Base-by-base conservation (phyloP, 805 yeast species). In the Candida lessepsii region DNA sequence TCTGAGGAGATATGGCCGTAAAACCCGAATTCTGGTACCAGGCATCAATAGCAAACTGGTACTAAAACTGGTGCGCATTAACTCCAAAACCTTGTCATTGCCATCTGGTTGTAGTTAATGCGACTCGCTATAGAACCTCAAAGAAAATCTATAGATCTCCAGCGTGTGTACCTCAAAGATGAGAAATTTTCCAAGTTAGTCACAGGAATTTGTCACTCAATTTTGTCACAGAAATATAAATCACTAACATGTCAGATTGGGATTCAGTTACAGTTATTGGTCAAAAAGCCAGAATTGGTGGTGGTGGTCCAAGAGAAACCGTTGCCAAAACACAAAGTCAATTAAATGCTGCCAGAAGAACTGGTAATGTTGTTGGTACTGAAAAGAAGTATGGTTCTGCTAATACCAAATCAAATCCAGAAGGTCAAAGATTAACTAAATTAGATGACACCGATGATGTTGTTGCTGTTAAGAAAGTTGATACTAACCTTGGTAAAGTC, bases 341-440 rank as follows among this genome's bases (percentile, higher is more conserved):
- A 56, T 73, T 93, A 58, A 93, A 93, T 62, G 95, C 88, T 20
- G 99, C 99, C 39, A 83, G 96, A 73, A 83, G 99, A 75, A 63
- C 83, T 16, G 99, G 99, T 49, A 75, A 80, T 40, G 91, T 93
- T 40, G 76, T 93, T 27, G 80, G 95, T 31, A 90, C 90, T 31
- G 99, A 91, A 63, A 91, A 91, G 80, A 93, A 91, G 67, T 93
- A 86, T 65, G 84, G 84, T 38, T 51, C 67, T 23, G 52, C 73
- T 53, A 86, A 84, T 66, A 61, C 70, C 40, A 73, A 67, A 51
- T 71, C 80, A 41, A 82, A 85, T 52, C 83, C 87, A 21, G 98
- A 91, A 60, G 99, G 98, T 37, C 99, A 93, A 73, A 79, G 96
- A 63, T 73, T 93, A 60, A 83, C 99, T 49, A 91, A 81, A 71